A percentile compares a stretch with the other conserved stretches of the same genome.
Evolutionary conservation across 768 basidiomycete species (phyloP).

Genomic region (Mycena galericulata): DNA sequence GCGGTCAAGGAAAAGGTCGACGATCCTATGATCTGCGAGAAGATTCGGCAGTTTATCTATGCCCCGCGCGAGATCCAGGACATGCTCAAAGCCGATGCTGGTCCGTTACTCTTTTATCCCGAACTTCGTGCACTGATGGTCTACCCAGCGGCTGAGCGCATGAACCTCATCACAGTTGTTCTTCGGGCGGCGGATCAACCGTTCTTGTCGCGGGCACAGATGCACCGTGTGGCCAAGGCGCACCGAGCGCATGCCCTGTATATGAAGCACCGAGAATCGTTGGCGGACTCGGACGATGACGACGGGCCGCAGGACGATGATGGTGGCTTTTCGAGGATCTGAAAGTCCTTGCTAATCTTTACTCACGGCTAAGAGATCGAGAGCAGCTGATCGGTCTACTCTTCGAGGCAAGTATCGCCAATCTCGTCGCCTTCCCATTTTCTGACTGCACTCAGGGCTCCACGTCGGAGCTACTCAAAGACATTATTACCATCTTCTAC

Average conservation of each 20-base stretch:
- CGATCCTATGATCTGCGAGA: slow-evolving; percentile 88
- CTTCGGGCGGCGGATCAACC: slow-evolving; percentile 86
- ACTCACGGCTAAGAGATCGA: slow-evolving; percentile 84
- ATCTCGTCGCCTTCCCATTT: background rate
- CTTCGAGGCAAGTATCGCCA: slow-evolving; percentile 79
- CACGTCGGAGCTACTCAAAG: slow-evolving; percentile 94
- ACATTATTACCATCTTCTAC: slow-evolving; percentile 99
- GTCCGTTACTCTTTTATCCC: slow-evolving; percentile 53
- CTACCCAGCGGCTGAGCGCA: slow-evolving; percentile 68
- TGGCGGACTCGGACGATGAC: slow-evolving; percentile 91
- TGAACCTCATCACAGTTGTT: slow-evolving; percentile 84
- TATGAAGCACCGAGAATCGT: slow-evolving; percentile 63
- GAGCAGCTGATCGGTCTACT: slow-evolving; percentile 93
- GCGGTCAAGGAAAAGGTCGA: slow-evolving; percentile 90
- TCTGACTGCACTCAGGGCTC: slow-evolving; percentile 72
- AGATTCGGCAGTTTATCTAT: slow-evolving; percentile 87
- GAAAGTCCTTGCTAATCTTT: slow-evolving; percentile 80
- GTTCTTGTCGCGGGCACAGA: slow-evolving; percentile 77
- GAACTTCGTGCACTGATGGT: slow-evolving; percentile 4
- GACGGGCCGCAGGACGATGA: slow-evolving; percentile 95
- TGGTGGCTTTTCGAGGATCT: slow-evolving; percentile 98
- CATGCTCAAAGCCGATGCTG: slow-evolving; percentile 82
- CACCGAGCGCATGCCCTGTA: slow-evolving; percentile 86
- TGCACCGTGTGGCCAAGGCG: slow-evolving; percentile 83
- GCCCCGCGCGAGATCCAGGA: slow-evolving; percentile 91